Percentiles rank a stretch among this genome's conserved stretches.
phyloP scores from a whole-genome alignment of 805 yeast species.

The Saccharomycopsis sp. region DNA sequence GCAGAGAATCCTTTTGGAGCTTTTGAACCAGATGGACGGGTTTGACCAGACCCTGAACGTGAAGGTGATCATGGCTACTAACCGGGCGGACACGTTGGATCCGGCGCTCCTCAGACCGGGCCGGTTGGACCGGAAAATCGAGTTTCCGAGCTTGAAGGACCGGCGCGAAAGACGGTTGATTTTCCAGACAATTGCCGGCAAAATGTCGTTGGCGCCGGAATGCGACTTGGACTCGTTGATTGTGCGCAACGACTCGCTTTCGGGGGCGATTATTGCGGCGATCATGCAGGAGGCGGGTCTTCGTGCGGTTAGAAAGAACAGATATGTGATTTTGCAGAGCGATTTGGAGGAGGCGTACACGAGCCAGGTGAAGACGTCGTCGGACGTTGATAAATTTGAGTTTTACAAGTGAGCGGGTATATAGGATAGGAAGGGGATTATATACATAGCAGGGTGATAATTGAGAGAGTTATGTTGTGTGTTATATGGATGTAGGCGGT shows the following conservation, averaged over 20 bases:
- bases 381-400: slow-evolving; percentile 95
- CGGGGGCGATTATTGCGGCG: slow-evolving; percentile 97
- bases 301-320: slow-evolving; percentile 95
- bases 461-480: too few relatives aligned
- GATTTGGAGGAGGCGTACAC: slow-evolving; percentile 98
- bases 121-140: slow-evolving; percentile 95
- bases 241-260: slow-evolving; percentile 90
- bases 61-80: slow-evolving; percentile 98
- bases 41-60: slow-evolving; percentile 94
- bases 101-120: slow-evolving; percentile 99
- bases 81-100: slow-evolving; percentile 98
- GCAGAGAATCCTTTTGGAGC: slow-evolving; percentile 92
- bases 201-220: slow-evolving; percentile 97
- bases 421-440: too few relatives aligned
- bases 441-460: too few relatives aligned
- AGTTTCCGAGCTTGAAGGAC: slow-evolving; percentile 92
- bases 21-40: slow-evolving; percentile 98
- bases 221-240: slow-evolving; percentile 92
- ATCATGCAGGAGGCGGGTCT: slow-evolving; percentile 99
- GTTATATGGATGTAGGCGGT: too few relatives aligned
- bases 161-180: slow-evolving; percentile 97
- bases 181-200: slow-evolving; percentile 91
- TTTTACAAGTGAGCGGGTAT: slow-evolving; percentile 82
- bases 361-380: slow-evolving; percentile 90
- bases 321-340: slow-evolving; percentile 92